Base-by-base conservation (phyloP, 1,284 basidiomycete species). In the Trichosporon ovoides region DNA sequence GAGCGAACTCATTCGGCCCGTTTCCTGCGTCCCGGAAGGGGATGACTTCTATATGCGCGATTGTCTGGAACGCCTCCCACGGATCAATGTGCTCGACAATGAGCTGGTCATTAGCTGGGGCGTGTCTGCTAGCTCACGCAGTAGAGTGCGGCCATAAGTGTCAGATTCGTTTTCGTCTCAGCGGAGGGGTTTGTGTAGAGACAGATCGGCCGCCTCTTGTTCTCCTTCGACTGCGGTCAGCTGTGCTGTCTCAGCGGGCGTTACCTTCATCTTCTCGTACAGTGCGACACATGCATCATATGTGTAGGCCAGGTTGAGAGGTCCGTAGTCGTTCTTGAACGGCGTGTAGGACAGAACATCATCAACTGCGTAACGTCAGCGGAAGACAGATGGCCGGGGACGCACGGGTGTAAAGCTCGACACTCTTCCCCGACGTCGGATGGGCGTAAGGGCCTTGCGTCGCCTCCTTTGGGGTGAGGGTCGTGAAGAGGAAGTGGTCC, bases 21-120 rank as follows among this genome's bases (percentile, higher is more conserved):
- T 91, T 86, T 5, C 95, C 95, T 12, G 96, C 96, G 69, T 99
- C 96, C 61, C 96, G 84, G 75, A 98, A 98, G 6, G 93, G 90
- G 83, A 91, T 87, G 71, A 96, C 89, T 76, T 95, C 91, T 43
- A 94, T 73, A 69, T 91, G 87, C 37, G 91, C 89, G 55, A 96
- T 87, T 4, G 94, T 92, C 68, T 90, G 85, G 74, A 96, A 94
- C 3, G 92, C 92, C 75, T 96, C 91, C 84, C 91, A 95, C 22
- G 95, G 94, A n/a, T 87, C 83, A 59, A 87, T 86, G 63, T 91
- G 84, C 74, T 90, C 87, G 7, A 98, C 91, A 64, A 98, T 92
- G 84, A 98, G 88, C 92, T 96, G 71, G 33, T 38, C 12, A 53
- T 62, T 22, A 19, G 37, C 22, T n/a, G 3, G 7, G 9, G n/a